Base-by-base conservation (phyloP, 2,329 filamentous ascomycete species). In the Mycogone perniciosa region DNA sequence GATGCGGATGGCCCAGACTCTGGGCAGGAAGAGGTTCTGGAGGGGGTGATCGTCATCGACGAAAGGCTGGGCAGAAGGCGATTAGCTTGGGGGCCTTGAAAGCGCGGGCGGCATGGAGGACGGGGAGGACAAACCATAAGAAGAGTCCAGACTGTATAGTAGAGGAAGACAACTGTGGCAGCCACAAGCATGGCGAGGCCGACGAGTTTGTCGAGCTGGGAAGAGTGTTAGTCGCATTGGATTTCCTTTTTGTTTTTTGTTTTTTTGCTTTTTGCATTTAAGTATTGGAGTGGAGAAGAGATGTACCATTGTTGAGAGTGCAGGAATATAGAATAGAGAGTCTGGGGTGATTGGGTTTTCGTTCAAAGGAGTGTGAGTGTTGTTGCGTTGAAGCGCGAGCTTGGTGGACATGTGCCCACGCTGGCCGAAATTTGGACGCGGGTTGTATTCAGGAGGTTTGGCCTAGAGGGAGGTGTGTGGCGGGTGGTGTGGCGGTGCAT, bases 1-100 rank as follows among this genome's bases (percentile, higher is more conserved):
- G 65, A 99, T 93, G 69, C 93, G 91, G 68, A 99, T 96, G 54
- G 93, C 93, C 93, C 93, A 99, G 68, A 96, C 91, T 69, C 93
- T 91, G 43, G 92, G 92, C 56, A 89, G 93, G 76, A 99, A 99
- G 75, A 97, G 80, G 68, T 86, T 86, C 68, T 99, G 93, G 53
- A 97, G 85, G 51, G 89, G 85, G 71, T 99, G 93, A 68, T 89
- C 89, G 52, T 87, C 82, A 71, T 99, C 93, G 71, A 99, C 93
- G 71, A 99, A 99, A 67, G 93, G 93, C 93, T 99, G 60, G 10
- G 34, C 7, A 13, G 9, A 27, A 31, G 8, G 7, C 6, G 31
- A 29, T 37, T 9, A 13, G n/a, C 8, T 35, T 6, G 5, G 1
- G 11, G 11, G 9, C 26, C 20, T 26, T 7, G 31, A 35, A 35